Conservation (phyloP, 257 asterid genomes). For the Solanum okadae region DNA sequence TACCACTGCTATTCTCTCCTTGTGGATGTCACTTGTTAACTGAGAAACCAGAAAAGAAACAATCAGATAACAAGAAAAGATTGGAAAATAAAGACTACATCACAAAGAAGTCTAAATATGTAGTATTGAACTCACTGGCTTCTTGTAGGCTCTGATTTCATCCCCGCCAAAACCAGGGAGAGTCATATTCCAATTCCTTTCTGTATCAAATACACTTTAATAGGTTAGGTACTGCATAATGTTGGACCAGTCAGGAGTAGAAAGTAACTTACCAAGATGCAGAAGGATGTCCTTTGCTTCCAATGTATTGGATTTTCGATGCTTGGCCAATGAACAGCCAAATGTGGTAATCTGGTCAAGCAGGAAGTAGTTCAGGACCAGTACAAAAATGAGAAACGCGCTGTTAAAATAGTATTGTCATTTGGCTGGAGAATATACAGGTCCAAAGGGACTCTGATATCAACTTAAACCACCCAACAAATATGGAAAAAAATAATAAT, state of each 20-base stretch:
- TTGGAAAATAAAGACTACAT: not conserved
- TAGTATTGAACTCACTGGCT: slow-evolving; percentile 39
- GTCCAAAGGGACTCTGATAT: not conserved
- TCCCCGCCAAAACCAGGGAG: slow-evolving; percentile 96
- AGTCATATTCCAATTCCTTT: slow-evolving; percentile 79
- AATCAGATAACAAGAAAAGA: not conserved
- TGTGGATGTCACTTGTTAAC: slow-evolving; percentile 63
- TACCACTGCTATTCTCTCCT: slow-evolving; percentile 82
- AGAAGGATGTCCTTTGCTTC: slow-evolving; percentile 91
- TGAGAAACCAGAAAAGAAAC: slow-evolving; percentile 22
- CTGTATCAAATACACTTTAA: slow-evolving; percentile 26
- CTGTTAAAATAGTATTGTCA: not conserved
- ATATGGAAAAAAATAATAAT: not conserved
- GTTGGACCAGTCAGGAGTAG: not conserved
- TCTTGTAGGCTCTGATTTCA: slow-evolving; percentile 70
- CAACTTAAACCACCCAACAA: not conserved
- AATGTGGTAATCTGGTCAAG: slow-evolving; percentile 56
- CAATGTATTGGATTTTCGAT: slow-evolving; percentile 74
- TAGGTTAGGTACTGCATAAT: slow-evolving; percentile 10
- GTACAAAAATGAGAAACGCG: not conserved
- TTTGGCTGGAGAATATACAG: not conserved
- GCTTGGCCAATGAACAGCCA: slow-evolving; percentile 91
- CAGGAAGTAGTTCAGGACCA: not conserved
- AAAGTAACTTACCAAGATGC: slow-evolving; percentile 56
- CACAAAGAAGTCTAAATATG: not conserved